Conservation (phyloP, 2,329 filamentous ascomycete species). For the Aspergillus novoparasiticus region DNA sequence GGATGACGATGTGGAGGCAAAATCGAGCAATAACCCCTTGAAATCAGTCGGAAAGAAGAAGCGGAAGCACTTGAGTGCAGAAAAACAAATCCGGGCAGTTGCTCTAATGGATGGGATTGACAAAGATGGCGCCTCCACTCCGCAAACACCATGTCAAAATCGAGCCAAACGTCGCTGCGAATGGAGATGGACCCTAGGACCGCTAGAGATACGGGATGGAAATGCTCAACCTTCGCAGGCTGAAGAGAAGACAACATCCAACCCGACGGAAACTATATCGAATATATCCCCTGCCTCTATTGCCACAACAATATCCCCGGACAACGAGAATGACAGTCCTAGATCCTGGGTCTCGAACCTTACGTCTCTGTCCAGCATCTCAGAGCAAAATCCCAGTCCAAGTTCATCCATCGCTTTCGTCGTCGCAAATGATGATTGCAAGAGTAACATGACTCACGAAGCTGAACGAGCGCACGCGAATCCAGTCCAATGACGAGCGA, state of each 20-base stretch:
- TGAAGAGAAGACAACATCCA: conserved; percentile 8
- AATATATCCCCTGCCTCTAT: conserved; percentile 5
- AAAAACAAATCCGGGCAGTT: conserved; percentile 43
- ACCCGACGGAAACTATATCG: neutral
- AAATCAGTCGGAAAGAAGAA: conserved; percentile 39
- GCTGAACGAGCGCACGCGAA: conserved; percentile 10
- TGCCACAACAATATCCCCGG: conserved; percentile 2
- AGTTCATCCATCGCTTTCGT: conserved; percentile 11
- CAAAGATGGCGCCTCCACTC: conserved; percentile 48
- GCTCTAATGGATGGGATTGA: conserved; percentile 46
- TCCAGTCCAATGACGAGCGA: conserved; percentile 8
- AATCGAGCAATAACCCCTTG: conserved; percentile 11
- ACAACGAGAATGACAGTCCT: conserved; percentile 9
- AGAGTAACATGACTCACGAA: conserved; percentile 13
- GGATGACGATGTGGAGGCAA: conserved; percentile 33
- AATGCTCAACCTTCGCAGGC: conserved; percentile 6
- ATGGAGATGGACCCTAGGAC: conserved; percentile 61
- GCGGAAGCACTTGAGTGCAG: conserved; percentile 32
- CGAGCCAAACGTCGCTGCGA: conserved; percentile 56
- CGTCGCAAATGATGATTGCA: conserved; percentile 7
- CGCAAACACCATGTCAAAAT: conserved; percentile 56
- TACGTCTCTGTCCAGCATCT: conserved; percentile 8
- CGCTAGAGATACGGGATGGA: conserved; percentile 33
- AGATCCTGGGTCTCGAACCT: conserved; percentile 9
- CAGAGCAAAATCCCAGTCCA: conserved; percentile 10